Base-by-base conservation (phyloP, 306 rosid species). In the Prunus mongolica region DNA sequence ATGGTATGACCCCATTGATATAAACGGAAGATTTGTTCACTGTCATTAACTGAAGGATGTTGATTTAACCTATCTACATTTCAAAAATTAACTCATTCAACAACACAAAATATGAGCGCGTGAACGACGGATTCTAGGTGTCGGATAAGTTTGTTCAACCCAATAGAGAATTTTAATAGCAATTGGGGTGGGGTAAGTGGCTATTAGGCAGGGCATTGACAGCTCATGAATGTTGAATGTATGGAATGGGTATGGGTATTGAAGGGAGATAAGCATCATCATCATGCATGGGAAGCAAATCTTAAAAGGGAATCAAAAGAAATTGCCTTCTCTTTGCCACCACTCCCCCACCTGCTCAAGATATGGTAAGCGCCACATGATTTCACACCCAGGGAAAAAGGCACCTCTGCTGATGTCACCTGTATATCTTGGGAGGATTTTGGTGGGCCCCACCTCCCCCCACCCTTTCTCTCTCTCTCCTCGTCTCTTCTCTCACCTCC, bases 371-470 rank as follows among this genome's bases (percentile, higher is more conserved):
- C 90, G 60, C 90, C 91, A 85, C 96, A 88, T 88, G 90, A 85
- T 87, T 91, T 85, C 93, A 84, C 86, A 73, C 84, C 83, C 76
- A 67, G 51, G 18, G 47, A 58, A 78, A 77, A 82, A 76, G 72
- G 78, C 79, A 11, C 76, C 82, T 38, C 49, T 82, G 89, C 91
- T 93, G 88, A 93, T 94, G 74, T 93, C 94, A 88, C 87, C 88
- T 84, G 96, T 90, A 90, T 93, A 94, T 93, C 92, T 82, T 83
- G 32, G 65, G 76, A 14, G 87, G 97, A 93, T 91, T 88, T 93
- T 84, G 7, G 14, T 74, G 91, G 93, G 82, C 8, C 92, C 91
- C 74, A 73, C 73, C 73, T 38, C 60, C 52, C 52, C 61, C 64
- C 75, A 44, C 75, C 24, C 27, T 28, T 1, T 13, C 73, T 73